These are phyloP conservation scores for Heliocybe sulcata DNA, from an alignment of 1,284 basidiomycete genomes.

Conservation along the genomic window DNA sequence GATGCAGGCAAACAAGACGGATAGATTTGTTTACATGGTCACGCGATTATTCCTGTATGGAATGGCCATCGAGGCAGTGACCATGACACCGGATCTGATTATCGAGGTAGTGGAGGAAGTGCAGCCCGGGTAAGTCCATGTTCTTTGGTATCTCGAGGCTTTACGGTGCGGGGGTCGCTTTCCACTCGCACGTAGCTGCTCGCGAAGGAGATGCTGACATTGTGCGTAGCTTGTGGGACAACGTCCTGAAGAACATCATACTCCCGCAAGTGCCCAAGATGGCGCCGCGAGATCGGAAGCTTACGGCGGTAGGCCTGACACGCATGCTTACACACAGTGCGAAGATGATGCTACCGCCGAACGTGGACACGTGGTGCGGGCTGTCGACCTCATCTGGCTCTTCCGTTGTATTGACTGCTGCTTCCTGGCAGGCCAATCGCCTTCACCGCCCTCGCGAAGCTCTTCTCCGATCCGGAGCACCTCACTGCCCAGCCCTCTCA, in stretches of 20 bases:
- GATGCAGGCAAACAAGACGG: constrained; percentile 86
- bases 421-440: constrained; percentile 45
- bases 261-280: constrained; percentile 80
- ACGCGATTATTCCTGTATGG: constrained; percentile 73
- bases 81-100: constrained; percentile 72
- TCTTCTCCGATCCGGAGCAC: constrained; percentile 72
- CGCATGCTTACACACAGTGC: constrained; percentile 72
- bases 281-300: constrained; percentile 75
- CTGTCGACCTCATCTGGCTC: not conserved
- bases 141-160: not conserved
- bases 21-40: constrained; percentile 83
- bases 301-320: constrained; percentile 80
- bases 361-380: constrained; percentile 64
- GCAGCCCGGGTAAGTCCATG: constrained; percentile 67
- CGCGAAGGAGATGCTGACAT: constrained; percentile 2
- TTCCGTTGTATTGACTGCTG: not conserved
- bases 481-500: constrained; percentile 40
- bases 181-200: not conserved
- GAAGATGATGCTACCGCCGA: constrained; percentile 59
- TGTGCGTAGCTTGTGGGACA: constrained; percentile 68
- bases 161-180: too few relatives aligned
- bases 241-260: constrained; percentile 77
- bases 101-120: constrained; percentile 77
- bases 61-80: constrained; percentile 70
- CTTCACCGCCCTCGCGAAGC: constrained; percentile 70